These are phyloP conservation scores for Linderina pennispora DNA, from an alignment of 192 early-diverging fungal species.

Conservation along the genomic window DNA sequence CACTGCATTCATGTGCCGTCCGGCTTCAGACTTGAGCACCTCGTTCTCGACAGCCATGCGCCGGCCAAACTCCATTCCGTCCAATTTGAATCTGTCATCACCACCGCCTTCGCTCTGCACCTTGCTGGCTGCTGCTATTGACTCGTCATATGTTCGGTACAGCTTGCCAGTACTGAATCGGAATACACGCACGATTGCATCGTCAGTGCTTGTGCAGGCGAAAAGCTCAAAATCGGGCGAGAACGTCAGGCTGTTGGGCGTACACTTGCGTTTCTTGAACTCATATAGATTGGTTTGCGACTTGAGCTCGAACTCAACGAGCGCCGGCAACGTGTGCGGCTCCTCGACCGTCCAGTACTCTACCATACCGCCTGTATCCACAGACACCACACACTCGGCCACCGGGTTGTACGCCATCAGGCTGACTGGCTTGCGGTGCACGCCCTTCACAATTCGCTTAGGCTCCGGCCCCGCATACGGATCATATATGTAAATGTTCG, in stretches of 20 bases:
- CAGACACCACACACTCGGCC: slow-evolving; percentile 73
- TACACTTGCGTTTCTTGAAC: slow-evolving; percentile 82
- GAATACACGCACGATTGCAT: slow-evolving; percentile 84
- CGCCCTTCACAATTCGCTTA: slow-evolving; percentile 53
- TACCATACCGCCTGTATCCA: slow-evolving; percentile 81
- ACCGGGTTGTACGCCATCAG: slow-evolving; percentile 78
- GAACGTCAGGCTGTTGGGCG: slow-evolving; percentile 74
- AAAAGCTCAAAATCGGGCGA: slow-evolving; percentile 78
- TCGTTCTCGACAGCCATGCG: slow-evolving; percentile 85
- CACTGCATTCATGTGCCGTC: slow-evolving; percentile 63
- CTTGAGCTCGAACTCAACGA: slow-evolving; percentile 75
- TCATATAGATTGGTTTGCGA: slow-evolving; percentile 94
- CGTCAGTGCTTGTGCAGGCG: slow-evolving; percentile 78
- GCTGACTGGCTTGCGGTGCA: slow-evolving; percentile 69
- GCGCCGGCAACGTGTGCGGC: slow-evolving; percentile 55
- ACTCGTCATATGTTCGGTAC: slow-evolving; percentile 88
- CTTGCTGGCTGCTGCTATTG: slow-evolving; percentile 58
- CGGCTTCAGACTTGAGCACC: slow-evolving; percentile 68
- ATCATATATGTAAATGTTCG: slow-evolving; percentile 77
- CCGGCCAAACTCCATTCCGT: slow-evolving; percentile 98
- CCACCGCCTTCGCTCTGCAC: slow-evolving; percentile 41
- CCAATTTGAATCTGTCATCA: slow-evolving; percentile 67
- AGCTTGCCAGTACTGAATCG: slow-evolving; percentile 79
- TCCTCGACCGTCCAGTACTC: slow-evolving; percentile 90
- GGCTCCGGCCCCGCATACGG: slow-evolving; percentile 62